These are phyloP conservation scores for Tetraselmis striata DNA, from an alignment of 139 green algal species.

Conservation along the genomic window DNA sequence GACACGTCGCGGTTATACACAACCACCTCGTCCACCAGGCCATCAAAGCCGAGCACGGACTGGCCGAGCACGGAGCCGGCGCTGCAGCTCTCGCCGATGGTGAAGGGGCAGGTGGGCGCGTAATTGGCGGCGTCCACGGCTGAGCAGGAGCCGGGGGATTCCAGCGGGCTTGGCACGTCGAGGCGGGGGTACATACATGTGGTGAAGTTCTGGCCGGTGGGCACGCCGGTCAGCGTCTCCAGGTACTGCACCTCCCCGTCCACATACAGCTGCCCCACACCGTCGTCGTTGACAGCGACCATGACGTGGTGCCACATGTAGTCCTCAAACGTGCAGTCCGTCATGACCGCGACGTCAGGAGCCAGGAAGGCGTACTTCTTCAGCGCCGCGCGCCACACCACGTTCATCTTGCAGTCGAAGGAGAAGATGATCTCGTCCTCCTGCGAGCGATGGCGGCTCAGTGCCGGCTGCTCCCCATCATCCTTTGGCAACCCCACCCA, in stretches of 20 bases:
- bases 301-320: conserved; percentile 26
- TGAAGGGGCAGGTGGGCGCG: background rate
- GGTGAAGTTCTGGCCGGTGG: background rate
- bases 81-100: background rate
- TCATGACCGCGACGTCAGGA: background rate
- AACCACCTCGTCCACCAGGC: conserved; percentile 18
- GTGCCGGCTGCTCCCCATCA: no score
- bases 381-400: conserved; percentile 9
- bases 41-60: conserved; percentile 1
- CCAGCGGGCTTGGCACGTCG: background rate
- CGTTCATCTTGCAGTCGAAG: conserved; percentile 25
- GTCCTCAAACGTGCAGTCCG: conserved; percentile 13
- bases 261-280: conserved; percentile 14
- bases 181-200: background rate
- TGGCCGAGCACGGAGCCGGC: background rate
- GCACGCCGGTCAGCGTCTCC: background rate
- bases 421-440: conserved; percentile 17
- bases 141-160: background rate
- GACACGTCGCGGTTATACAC: conserved; percentile 17
- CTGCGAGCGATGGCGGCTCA: no score
- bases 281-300: conserved; percentile 12
- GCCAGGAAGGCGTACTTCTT: conserved; percentile 12
- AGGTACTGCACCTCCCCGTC: conserved; percentile 15
- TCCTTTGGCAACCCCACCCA: no score
- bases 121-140: background rate